phyloP scores from a whole-genome alignment of 768 basidiomycete species.

The Cyclocybe cylindracea region DNA sequence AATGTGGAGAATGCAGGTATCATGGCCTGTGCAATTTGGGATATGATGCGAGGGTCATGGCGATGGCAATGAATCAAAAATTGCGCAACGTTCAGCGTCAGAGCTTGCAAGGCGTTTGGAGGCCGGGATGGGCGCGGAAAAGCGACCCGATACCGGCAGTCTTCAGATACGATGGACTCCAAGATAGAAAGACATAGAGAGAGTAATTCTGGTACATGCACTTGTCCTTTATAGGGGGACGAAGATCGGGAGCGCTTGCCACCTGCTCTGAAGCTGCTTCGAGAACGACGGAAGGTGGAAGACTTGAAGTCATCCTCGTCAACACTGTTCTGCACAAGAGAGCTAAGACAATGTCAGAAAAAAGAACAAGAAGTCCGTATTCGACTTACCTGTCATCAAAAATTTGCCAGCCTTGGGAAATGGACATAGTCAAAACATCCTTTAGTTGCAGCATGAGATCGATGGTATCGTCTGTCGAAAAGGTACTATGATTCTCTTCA shows the following conservation, averaged over 20 bases:
- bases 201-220: conserved; percentile 53
- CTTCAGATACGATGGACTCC: conserved; percentile 66
- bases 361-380: neutral
- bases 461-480: conserved; percentile 67
- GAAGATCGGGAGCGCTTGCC: conserved; percentile 53
- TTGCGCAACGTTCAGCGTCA: conserved; percentile 71
- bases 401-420: conserved; percentile 60
- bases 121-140: conserved; percentile 65
- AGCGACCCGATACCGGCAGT: conserved; percentile 66
- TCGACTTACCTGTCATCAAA: conserved; percentile 46
- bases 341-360: conserved; percentile 10
- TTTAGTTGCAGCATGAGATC: conserved; percentile 64
- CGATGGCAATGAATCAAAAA: conserved; percentile 59
- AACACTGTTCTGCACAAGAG: conserved; percentile 15
- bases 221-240: conserved; percentile 36
- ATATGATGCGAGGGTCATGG: conserved; percentile 50
- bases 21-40: conserved; percentile 65
- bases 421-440: conserved; percentile 58
- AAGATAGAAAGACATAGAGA: conserved; percentile 60
- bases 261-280: conserved; percentile 41
- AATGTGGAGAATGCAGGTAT: conserved; percentile 80
- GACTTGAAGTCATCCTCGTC: conserved; percentile 26
- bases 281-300: conserved; percentile 47
- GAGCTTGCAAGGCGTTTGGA: conserved; percentile 73
- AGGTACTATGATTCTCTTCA: conserved; percentile 44